Base-by-base conservation (phyloP, 441 rosid species). In the Populus hybrid region DNA sequence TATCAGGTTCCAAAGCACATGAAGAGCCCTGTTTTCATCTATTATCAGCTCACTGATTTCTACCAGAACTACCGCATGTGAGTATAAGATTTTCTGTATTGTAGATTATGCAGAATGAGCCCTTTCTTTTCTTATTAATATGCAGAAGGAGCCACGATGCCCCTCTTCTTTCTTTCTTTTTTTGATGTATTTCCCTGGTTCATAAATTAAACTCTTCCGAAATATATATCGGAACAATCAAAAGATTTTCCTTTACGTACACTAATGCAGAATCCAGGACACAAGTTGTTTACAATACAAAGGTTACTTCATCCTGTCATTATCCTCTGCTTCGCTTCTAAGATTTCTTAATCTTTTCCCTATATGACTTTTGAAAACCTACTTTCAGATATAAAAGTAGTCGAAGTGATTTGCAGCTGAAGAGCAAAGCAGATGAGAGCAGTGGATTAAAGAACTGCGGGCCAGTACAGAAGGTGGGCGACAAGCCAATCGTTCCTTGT, bases 1-100 rank as follows among this genome's bases (percentile, higher is more conserved):
- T 63, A 38, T 35, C 77, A 92, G 97, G 97, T 91, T 65, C 67
- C 84, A 10, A 92, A 91, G 88, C 86, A 0, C 8, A 94, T 94
- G 98, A 90, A 88, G 87, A 79, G 78, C 63, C 98, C 98, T 68
- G 71, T 94, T 78, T 92, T 85, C 83, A 88, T 92, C 16, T 94
- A 94, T 82, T 94, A 94, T 86, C 92, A 94, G 84, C 96, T 94
- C 67, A 94, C 91, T 61, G 90, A 94, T 81, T 94, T 91, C 82
- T 94, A 90, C 78, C 98, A 94, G 83, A 94, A 94, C 84, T 97
- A 92, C 81, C 92, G 97, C 69, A 82, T 92, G 97, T 93, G 82
- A 75, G 76, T 10, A 5, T 12, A 24, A 1, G 38, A 32, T 24
- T 14, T 46, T 24, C 34, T 2, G 6, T 6, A 12, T 1, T 72